Evolutionary conservation across 176 grass and related monocot species (phyloP), one percentile per base, ranked within the genome.

Genomic region (Guadua angustifolia): DNA sequence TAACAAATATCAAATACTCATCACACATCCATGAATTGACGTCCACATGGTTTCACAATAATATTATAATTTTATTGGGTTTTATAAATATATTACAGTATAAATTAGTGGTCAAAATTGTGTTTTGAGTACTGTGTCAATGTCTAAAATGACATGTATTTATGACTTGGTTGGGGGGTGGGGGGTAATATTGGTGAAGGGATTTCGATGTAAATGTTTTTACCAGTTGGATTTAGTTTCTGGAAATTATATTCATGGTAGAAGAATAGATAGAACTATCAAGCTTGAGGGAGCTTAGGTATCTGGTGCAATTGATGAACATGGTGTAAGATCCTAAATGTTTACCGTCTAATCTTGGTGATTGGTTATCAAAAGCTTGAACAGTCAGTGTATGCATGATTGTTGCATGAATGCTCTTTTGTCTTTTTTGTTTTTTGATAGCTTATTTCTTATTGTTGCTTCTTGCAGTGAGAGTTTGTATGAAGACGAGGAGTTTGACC

Each of bases 401-500:
- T 43, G 45, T 56, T 56, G 53, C 19, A n/a, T 56, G 53, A 56
- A n/a, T 56, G 53, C 19, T 56, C 7, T 21, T 56, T 56, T 56
- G 53, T n/a, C 19, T 2, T 55, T 55, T 43, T 21, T 56, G 21
- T 7, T 56, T 69, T 85, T 17, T 21, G 25, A 44, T 77, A 24
- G 78, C 53, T 58, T 69, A 15, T 77, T 33, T 24, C 5, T 32
- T 65, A 67, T 74, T 75, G 24, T n/a, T 59, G 18, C 9, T 80
- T 33, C 18, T 46, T 83, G 40, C 59, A 97, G 91, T 77, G 91
- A 97, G 82, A 97, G 89, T 69, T 84, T 97, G 59, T 97, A 94
- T 51, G 91, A 97, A 89, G 94, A 56, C 3, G 53, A 56, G 53
- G 53, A 56, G 19, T 56, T n/a, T 3, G 53, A 56, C 53, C 53